These are phyloP conservation scores for Haplosporangium sp. DNA, from an alignment of 371 early-diverging fungal genomes.

Conservation along the genomic window DNA sequence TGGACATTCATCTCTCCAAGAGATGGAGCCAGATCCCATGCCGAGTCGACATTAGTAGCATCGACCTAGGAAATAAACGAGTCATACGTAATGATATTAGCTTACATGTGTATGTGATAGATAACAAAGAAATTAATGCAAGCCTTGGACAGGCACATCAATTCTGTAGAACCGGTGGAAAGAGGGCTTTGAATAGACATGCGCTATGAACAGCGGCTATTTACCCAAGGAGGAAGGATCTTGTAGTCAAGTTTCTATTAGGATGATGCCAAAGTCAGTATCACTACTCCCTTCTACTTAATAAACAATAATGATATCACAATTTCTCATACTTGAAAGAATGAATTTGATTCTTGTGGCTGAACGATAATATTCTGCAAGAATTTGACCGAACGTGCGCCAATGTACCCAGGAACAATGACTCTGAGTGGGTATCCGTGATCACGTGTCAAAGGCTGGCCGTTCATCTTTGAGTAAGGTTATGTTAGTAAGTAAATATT, in stretches of 20 bases:
- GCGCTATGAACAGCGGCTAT: background rate
- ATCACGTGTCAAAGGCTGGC: slow-evolving; percentile 76
- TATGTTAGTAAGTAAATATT: background rate
- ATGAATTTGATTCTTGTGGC: slow-evolving; percentile 75
- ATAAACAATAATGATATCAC: slow-evolving; percentile 6
- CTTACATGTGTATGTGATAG: too few species aligned
- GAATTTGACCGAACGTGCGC: slow-evolving; percentile 90
- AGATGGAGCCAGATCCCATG: slow-evolving; percentile 66
- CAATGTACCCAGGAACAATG: slow-evolving; percentile 91
- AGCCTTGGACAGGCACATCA: background rate
- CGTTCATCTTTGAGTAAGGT: slow-evolving; percentile 76
- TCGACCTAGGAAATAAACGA: slow-evolving; percentile 10
- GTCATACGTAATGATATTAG: background rate
- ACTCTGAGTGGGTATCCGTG: slow-evolving; percentile 89
- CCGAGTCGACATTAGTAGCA: slow-evolving; percentile 54
- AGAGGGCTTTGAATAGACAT: background rate
- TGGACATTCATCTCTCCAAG: slow-evolving; percentile 85
- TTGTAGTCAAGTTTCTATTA: slow-evolving; percentile 82
- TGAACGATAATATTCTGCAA: slow-evolving; percentile 66
- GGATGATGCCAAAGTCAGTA: slow-evolving; percentile 59
- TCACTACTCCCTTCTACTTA: too few species aligned
- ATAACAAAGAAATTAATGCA: background rate
- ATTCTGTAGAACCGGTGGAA: background rate
- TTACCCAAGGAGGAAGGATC: slow-evolving; percentile 78
- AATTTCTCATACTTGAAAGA: slow-evolving; percentile 62